Conservation (phyloP, 78 protist genomes). For the Corallochytrium limacisporum region DNA sequence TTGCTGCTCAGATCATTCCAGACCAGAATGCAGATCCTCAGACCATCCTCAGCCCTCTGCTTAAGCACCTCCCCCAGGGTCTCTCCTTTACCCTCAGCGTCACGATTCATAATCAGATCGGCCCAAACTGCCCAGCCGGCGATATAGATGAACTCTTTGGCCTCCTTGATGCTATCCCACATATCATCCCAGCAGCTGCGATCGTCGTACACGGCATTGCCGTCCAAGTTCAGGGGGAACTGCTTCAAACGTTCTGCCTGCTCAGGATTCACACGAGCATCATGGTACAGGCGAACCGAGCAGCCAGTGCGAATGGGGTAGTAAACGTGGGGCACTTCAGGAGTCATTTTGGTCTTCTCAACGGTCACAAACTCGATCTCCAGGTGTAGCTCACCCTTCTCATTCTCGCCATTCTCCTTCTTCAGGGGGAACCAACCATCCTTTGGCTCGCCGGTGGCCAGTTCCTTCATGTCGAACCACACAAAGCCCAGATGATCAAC, state of each 20-base stretch:
- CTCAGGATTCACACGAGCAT: neutral
- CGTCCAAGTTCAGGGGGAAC: neutral
- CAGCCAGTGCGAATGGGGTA: neutral
- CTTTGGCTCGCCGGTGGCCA: too few relatives aligned
- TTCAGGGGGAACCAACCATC: too few relatives aligned
- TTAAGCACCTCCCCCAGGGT: constrained; percentile 10
- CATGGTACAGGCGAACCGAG: neutral
- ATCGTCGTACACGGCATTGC: neutral
- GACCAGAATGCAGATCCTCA: neutral
- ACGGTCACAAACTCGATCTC: too few relatives aligned
- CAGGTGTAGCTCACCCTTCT: too few relatives aligned
- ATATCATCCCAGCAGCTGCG: neutral
- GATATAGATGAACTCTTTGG: constrained; percentile 14
- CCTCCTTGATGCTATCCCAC: neutral
- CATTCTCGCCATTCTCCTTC: too few relatives aligned
- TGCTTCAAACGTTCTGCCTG: neutral
- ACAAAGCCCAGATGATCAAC: too few relatives aligned
- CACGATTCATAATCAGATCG: neutral
- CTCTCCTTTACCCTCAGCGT: neutral
- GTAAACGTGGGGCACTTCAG: neutral
- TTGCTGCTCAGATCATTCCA: neutral
- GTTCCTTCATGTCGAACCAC: too few relatives aligned
- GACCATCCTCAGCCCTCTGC: constrained; percentile 13
- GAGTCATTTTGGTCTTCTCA: too few relatives aligned
- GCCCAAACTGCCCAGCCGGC: neutral